These are phyloP conservation scores for Kondoa malvinella DNA, from an alignment of 768 basidiomycete species.

Conservation along the genomic window DNA sequence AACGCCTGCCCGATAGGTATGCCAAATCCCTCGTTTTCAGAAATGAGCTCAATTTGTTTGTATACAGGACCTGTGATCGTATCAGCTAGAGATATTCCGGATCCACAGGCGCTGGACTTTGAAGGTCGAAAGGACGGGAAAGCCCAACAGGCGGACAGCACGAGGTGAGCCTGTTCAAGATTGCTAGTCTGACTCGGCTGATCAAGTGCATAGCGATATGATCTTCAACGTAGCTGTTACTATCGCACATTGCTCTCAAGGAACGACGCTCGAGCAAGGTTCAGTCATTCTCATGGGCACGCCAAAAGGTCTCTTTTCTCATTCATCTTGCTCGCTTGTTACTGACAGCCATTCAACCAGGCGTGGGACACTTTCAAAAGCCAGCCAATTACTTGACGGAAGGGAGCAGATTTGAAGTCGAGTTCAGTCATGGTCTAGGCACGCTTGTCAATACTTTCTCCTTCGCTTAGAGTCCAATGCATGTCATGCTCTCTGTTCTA, in stretches of 20 bases:
- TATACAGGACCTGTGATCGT: conserved; percentile 28
- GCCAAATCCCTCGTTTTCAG: not conserved
- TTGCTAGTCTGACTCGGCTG: not conserved
- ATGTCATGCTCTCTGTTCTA: no score
- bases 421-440: conserved; percentile 25
- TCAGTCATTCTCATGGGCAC: conserved; percentile 33
- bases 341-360: conserved; percentile 28
- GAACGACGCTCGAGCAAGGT: conserved; percentile 29
- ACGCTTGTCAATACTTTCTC: conserved; percentile 32
- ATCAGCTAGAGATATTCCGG: conserved; percentile 17
- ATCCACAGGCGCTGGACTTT: conserved; percentile 22
- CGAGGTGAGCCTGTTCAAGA: conserved; percentile 29
- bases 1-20: conserved; percentile 24
- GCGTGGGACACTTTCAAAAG: conserved; percentile 23
- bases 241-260: conserved; percentile 32
- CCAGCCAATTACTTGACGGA: conserved; percentile 23
- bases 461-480: conserved; percentile 27
- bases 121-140: conserved; percentile 26
- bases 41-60: no score
- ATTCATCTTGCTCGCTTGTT: conserved; percentile 34
- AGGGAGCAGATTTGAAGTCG: conserved; percentile 28
- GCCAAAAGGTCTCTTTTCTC: conserved; percentile 30
- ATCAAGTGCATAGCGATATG: conserved; percentile 27
- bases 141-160: conserved; percentile 27
- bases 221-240: conserved; percentile 33